Conservation (phyloP, 2,329 filamentous ascomycete species). For the Monosporascus sp. region DNA sequence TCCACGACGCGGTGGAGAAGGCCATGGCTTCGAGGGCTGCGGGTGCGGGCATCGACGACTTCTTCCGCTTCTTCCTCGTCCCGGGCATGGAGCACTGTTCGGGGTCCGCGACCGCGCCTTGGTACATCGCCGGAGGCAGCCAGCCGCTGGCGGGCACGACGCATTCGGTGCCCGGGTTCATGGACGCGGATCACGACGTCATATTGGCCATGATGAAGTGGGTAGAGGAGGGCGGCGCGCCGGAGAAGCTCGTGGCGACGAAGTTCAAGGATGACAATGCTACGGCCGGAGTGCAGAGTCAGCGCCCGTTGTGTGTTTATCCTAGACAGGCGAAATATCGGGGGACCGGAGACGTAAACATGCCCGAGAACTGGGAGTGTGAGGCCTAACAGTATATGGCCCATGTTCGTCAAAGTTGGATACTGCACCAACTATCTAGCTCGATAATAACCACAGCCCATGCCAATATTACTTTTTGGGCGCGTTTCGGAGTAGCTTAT, state of each 20-base stretch:
- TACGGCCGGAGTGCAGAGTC: conserved; percentile 13
- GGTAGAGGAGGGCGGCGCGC: conserved; percentile 37
- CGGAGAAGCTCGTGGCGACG: conserved; percentile 28
- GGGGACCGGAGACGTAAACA: conserved; percentile 8
- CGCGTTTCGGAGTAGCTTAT: no score
- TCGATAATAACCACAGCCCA: neutral
- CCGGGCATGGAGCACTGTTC: conserved; percentile 44
- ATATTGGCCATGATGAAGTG: conserved; percentile 43
- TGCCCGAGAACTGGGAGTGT: conserved; percentile 12
- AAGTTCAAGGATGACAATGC: conserved; percentile 34
- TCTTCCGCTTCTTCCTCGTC: conserved; percentile 38
- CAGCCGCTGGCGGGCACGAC: conserved; percentile 24
- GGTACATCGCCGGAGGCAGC: conserved; percentile 12
- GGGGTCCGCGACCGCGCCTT: conserved; percentile 31
- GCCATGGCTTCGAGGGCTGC: conserved; percentile 32
- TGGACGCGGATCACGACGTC: conserved; percentile 14
- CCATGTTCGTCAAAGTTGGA: no score
- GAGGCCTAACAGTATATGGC: neutral
- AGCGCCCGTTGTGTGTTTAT: conserved; percentile 16
- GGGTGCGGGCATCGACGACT: conserved; percentile 24
- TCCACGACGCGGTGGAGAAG: conserved; percentile 38
- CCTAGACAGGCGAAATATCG: conserved; percentile 11
- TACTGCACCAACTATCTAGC: no score
- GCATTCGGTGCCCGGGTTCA: conserved; percentile 34
- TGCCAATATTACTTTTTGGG: no score